Percentiles rank a stretch among this genome's conserved stretches.
These are phyloP conservation scores for Pythium rhizo-oryzae DNA, from an alignment of 352 stramenopile species.

Conservation along the genomic window DNA sequence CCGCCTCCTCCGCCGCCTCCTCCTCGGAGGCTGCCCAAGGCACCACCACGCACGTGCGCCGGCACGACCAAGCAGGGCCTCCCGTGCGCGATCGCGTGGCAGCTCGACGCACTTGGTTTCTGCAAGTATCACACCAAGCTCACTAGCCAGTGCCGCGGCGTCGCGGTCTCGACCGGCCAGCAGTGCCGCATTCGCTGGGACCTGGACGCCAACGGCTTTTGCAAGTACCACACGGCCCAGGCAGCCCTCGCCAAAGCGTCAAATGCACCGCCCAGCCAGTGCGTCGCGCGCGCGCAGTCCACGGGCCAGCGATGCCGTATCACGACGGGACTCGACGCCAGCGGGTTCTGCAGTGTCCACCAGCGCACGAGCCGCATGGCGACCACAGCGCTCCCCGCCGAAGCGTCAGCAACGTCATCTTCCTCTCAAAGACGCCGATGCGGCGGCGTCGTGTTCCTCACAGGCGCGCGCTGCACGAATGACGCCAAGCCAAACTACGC, in stretches of 20 bases:
- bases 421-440: too few relatives aligned
- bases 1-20: neutral
- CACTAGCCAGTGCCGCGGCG: constrained; percentile 28
- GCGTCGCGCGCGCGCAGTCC: constrained; percentile 11
- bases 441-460: constrained; percentile 20
- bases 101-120: constrained; percentile 29
- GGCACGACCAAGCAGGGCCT: constrained; percentile 30
- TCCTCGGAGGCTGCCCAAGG: neutral
- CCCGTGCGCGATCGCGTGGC: constrained; percentile 31
- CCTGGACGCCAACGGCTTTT: constrained; percentile 34
- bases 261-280: constrained; percentile 13
- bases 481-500: constrained; percentile 27
- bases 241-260: neutral
- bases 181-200: constrained; percentile 37
- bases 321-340: constrained; percentile 32
- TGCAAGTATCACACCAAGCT: constrained; percentile 38
- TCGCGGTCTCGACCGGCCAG: constrained; percentile 33
- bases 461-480: constrained; percentile 22
- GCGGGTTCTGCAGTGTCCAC: constrained; percentile 36
- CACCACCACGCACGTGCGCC: constrained; percentile 14
- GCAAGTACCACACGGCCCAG: constrained; percentile 30
- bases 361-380: neutral
- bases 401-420: too few relatives aligned
- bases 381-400: neutral
- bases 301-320: constrained; percentile 25